Evolutionary conservation across 805 yeast species (phyloP).

Genomic region (Ascoidea asiatica): DNA sequence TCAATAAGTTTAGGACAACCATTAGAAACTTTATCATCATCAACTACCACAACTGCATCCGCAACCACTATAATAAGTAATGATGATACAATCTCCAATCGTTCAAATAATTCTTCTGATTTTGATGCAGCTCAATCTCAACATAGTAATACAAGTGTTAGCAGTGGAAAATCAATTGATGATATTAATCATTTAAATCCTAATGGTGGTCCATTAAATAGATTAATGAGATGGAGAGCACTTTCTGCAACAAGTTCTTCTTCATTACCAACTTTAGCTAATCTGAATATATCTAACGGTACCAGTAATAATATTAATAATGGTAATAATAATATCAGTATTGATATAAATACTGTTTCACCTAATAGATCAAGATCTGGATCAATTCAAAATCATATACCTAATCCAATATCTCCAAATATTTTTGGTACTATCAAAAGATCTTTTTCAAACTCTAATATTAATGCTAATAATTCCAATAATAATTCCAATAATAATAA

Average conservation of each 20-base stretch:
- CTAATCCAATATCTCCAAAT: background rate
- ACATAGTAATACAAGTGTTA: background rate
- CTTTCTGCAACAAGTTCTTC: background rate
- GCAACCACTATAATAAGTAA: background rate
- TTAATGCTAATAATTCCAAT: background rate
- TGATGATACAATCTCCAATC: background rate
- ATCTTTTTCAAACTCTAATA: background rate
- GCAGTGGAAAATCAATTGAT: background rate
- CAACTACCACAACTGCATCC: too few relatives aligned
- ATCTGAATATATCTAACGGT: background rate
- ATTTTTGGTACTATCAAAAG: background rate
- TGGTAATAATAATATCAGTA: background rate
- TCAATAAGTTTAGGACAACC: too few relatives aligned
- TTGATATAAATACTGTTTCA: background rate
- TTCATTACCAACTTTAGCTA: background rate
- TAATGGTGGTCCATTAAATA: conserved; percentile 1
- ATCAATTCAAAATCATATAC: background rate
- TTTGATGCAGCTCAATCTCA: background rate
- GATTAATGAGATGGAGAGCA: conserved; percentile 7
- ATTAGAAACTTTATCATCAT: conserved; percentile 1
- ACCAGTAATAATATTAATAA: conserved; percentile 1
- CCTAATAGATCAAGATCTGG: background rate
- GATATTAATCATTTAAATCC: background rate
- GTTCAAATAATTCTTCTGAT: background rate
- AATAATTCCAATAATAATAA: background rate